These are phyloP conservation scores for Scedosporium dehoogii DNA, from an alignment of 2,329 filamentous ascomycete species.

Conservation along the genomic window DNA sequence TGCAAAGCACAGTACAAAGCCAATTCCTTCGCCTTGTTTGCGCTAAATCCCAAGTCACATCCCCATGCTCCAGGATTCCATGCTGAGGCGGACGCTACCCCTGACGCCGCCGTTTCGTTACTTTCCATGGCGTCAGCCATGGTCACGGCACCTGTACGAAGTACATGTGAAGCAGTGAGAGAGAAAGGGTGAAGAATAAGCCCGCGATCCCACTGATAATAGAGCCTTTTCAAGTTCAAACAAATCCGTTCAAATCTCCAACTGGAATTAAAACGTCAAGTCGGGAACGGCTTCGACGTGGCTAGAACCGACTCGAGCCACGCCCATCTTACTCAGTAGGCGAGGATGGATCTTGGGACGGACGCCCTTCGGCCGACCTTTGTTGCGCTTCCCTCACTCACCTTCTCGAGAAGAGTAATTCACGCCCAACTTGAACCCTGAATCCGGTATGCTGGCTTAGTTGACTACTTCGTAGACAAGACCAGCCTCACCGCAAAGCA, in stretches of 20 bases:
- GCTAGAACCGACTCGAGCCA: not conserved
- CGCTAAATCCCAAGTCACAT: not conserved
- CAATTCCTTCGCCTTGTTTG: not conserved
- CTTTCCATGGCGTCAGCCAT: not conserved
- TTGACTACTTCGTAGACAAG: not conserved
- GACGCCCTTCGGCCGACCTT: not conserved
- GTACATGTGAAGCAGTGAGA: not conserved
- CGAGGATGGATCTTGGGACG: not conserved
- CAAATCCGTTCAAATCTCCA: too few species aligned
- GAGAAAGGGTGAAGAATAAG: not conserved
- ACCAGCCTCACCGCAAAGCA: not conserved
- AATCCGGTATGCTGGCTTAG: not conserved
- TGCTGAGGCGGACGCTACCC: not conserved
- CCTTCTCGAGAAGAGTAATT: not conserved
- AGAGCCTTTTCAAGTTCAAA: too few species aligned
- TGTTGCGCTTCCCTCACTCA: not conserved
- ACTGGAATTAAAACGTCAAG: too few species aligned
- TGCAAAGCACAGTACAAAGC: not conserved
- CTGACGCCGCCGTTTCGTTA: not conserved
- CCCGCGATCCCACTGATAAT: too few species aligned
- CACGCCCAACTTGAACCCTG: not conserved
- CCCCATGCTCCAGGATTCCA: not conserved
- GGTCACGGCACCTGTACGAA: not conserved
- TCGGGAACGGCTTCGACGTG: too few species aligned
- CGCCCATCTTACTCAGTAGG: not conserved